Conservation (phyloP, 495 filamentous ascomycete species). For the Wilcoxina mikolae region DNA sequence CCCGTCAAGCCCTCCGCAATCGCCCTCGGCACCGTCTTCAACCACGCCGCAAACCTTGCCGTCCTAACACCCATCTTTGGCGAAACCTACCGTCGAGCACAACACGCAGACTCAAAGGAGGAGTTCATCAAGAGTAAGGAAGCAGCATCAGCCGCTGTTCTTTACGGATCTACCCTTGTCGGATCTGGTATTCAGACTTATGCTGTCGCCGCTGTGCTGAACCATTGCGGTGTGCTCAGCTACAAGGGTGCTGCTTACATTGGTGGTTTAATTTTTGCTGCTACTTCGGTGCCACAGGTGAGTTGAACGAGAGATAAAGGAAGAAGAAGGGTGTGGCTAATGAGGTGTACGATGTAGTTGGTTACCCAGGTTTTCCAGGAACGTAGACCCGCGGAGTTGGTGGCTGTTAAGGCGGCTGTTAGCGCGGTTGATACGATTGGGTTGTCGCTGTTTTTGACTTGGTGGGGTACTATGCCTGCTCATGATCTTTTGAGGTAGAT, state of each 20-base stretch:
- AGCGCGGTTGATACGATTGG: constrained; percentile 88
- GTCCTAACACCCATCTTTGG: constrained; percentile 85
- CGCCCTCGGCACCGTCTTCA: constrained; percentile 88
- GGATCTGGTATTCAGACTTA: constrained; percentile 87
- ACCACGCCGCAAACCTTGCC: constrained; percentile 65
- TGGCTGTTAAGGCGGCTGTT: constrained; percentile 67
- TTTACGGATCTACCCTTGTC: constrained; percentile 78
- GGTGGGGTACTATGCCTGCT: constrained; percentile 82
- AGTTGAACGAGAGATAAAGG: constrained; percentile 27
- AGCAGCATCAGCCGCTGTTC: constrained; percentile 67
- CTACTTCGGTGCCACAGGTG: constrained; percentile 77
- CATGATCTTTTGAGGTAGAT: constrained; percentile 25
- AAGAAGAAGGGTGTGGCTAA: background rate
- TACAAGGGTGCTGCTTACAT: constrained; percentile 97
- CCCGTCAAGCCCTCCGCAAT: constrained; percentile 96
- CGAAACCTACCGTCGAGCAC: constrained; percentile 85
- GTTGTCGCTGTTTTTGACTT: constrained; percentile 79
- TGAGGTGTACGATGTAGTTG: constrained; percentile 41
- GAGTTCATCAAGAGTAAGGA: constrained; percentile 92
- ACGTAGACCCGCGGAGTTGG: constrained; percentile 76
- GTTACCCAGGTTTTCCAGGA: constrained; percentile 75
- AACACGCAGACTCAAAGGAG: constrained; percentile 83
- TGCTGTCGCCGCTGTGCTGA: constrained; percentile 87
- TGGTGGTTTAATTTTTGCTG: constrained; percentile 78
- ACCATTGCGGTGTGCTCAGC: constrained; percentile 79